Evolutionary conservation across 768 basidiomycete species (phyloP).

Genomic region (Strobilomyces echinocephalus): DNA sequence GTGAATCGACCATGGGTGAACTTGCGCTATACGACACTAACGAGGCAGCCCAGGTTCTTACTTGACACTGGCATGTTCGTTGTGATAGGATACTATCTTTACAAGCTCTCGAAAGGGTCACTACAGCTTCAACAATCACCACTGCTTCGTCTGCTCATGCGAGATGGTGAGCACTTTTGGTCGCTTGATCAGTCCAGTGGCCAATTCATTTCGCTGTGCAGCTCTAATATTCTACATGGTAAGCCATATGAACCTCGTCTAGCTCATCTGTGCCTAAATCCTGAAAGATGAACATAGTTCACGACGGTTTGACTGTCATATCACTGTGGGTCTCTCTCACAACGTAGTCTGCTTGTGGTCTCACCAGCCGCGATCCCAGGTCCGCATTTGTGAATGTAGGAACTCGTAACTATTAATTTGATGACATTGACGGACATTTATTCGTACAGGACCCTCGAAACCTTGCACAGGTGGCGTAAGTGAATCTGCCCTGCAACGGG

Average conservation of each 20-base stretch:
- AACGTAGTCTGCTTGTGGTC: not conserved
- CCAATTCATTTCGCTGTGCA: not conserved
- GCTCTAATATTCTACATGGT: constrained; percentile 4
- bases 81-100: constrained; percentile 2
- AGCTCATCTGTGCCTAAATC: not conserved
- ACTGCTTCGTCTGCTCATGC: constrained; percentile 2
- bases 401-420: not conserved
- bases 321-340: constrained; percentile 4
- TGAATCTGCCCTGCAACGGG: no score
- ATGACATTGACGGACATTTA: not conserved
- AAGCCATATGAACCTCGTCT: not conserved
- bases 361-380: not conserved
- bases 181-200: not conserved
- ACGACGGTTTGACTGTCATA: not conserved
- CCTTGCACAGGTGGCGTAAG: not conserved
- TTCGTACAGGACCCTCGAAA: constrained; percentile 5
- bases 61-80: constrained; percentile 1
- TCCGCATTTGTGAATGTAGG: not conserved
- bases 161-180: constrained; percentile 7
- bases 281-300: not conserved
- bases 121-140: not conserved
- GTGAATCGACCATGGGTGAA: not conserved
- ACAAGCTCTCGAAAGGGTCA: not conserved
- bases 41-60: not conserved
- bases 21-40: not conserved